A percentile compares a stretch with the other conserved stretches of the same genome.
Evolutionary conservation across 2,329 filamentous ascomycete species (phyloP).

Genomic region (Dichotomopilus funicola): DNA sequence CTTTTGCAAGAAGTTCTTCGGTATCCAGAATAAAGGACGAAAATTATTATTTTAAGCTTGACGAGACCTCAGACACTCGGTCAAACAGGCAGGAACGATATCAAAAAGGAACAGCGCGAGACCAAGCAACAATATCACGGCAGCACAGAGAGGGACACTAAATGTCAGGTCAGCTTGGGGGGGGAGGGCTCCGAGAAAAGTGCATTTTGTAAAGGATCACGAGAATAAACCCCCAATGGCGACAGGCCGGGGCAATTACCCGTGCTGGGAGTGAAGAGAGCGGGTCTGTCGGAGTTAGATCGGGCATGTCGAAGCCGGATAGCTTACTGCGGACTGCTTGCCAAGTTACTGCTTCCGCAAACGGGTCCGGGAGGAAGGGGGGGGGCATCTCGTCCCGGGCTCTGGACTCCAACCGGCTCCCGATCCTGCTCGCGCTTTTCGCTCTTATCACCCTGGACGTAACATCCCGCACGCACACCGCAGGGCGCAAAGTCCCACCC

Average conservation of each 20-base stretch:
- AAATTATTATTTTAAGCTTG: too few relatives aligned
- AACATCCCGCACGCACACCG: too few relatives aligned
- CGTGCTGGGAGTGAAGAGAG: neutral
- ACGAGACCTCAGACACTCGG: too few relatives aligned
- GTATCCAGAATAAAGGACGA: too few relatives aligned
- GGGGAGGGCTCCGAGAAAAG: neutral
- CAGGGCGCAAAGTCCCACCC: neutral
- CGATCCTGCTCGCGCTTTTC: conserved; percentile 1
- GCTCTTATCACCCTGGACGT: neutral
- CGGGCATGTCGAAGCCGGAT: neutral
- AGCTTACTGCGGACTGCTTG: too few relatives aligned
- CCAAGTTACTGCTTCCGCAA: too few relatives aligned
- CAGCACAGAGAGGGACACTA: neutral
- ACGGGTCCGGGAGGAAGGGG: neutral
- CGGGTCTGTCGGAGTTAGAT: neutral
- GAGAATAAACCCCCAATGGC: conserved; percentile 1
- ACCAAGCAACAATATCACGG: neutral
- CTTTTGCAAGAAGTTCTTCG: too few relatives aligned
- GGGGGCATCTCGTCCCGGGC: neutral
- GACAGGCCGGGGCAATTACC: neutral
- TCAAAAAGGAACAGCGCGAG: too few relatives aligned
- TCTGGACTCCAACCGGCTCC: neutral
- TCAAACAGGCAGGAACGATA: too few relatives aligned
- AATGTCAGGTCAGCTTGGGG: too few relatives aligned
- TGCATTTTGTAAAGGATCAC: neutral